phyloP scores from a whole-genome alignment of 768 basidiomycete species.

The Antrodiella citrinella region DNA sequence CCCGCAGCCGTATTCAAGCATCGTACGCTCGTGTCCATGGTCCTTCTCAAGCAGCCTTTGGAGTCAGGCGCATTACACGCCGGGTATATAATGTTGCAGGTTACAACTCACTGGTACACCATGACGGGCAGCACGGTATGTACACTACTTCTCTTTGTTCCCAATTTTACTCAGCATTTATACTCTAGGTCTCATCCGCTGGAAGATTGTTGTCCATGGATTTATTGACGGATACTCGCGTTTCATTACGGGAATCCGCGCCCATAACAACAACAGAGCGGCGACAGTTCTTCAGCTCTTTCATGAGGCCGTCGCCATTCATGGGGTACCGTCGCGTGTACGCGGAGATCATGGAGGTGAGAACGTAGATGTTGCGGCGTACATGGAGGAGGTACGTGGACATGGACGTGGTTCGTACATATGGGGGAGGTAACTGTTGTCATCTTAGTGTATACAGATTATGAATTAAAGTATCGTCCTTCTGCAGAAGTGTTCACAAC shows the following conservation, averaged over 20 bases:
- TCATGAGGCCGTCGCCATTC: slow-evolving; percentile 9
- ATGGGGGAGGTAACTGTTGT: slow-evolving; percentile 14
- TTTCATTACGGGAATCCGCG: slow-evolving; percentile 27
- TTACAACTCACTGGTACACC: slow-evolving; percentile 31
- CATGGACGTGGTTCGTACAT: slow-evolving; percentile 17
- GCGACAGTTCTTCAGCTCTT: slow-evolving; percentile 33
- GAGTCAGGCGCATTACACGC: slow-evolving; percentile 17
- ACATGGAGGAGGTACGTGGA: slow-evolving; percentile 16
- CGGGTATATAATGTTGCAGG: slow-evolving; percentile 26
- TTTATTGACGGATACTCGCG: slow-evolving; percentile 36
- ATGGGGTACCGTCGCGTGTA: slow-evolving; percentile 23
- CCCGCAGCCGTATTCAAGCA: slow-evolving; percentile 12
- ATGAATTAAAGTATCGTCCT: neutral
- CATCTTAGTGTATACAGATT: neutral
- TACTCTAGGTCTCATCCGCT: slow-evolving; percentile 21
- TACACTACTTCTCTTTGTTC: neutral
- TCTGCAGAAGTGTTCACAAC: slow-evolving; percentile 16
- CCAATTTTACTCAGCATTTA: neutral
- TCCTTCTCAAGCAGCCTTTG: slow-evolving; percentile 17
- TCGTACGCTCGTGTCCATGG: slow-evolving; percentile 17
- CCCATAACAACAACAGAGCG: slow-evolving; percentile 32
- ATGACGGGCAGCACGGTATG: slow-evolving; percentile 30
- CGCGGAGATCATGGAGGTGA: slow-evolving; percentile 22
- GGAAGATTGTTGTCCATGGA: slow-evolving; percentile 30
- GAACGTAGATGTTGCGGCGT: slow-evolving; percentile 17